Evolutionary conservation across 75 land plant genomes (phyloP).

Genomic region (Pseudotsuga menziesii): DNA sequence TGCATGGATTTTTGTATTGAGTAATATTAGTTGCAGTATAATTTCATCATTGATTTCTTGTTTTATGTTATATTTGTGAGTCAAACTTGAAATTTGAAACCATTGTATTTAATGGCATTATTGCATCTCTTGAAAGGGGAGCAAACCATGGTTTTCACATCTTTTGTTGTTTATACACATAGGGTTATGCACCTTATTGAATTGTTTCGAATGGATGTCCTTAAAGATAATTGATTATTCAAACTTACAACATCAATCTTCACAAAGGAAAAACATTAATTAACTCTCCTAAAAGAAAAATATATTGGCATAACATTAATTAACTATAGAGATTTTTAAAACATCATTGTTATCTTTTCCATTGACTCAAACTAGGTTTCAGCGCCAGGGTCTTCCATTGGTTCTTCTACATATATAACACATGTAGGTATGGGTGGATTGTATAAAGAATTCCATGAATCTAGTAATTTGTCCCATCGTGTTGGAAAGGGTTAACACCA

Average conservation of each 20-base stretch:
- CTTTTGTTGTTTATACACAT: slow-evolving; percentile 79
- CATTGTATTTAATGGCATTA: slow-evolving; percentile 65
- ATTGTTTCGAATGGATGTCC: slow-evolving; percentile 45
- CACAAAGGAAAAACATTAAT: slow-evolving; percentile 52
- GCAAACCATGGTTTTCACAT: slow-evolving; percentile 84
- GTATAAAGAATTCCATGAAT: no score
- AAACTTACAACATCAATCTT: slow-evolving; percentile 58
- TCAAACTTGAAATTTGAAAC: slow-evolving; percentile 40
- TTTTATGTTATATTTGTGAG: slow-evolving; percentile 52
- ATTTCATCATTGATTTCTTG: not conserved
- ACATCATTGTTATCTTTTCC: no score
- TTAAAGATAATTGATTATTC: slow-evolving; percentile 73
- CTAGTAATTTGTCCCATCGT: no score
- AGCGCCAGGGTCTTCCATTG: no score
- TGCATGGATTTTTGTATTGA: not conserved
- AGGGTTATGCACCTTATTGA: slow-evolving; percentile 59
- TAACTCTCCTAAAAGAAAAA: not conserved
- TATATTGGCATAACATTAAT: no score
- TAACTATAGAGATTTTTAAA: no score
- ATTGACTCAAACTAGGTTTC: no score
- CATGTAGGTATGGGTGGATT: no score
- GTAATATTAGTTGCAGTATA: not conserved
- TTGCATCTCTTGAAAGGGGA: slow-evolving; percentile 50
- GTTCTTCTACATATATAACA: no score
- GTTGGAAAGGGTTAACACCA: no score